Conservation (phyloP, 2,329 filamentous ascomycete genomes). For the Botrytis sinoallii region DNA sequence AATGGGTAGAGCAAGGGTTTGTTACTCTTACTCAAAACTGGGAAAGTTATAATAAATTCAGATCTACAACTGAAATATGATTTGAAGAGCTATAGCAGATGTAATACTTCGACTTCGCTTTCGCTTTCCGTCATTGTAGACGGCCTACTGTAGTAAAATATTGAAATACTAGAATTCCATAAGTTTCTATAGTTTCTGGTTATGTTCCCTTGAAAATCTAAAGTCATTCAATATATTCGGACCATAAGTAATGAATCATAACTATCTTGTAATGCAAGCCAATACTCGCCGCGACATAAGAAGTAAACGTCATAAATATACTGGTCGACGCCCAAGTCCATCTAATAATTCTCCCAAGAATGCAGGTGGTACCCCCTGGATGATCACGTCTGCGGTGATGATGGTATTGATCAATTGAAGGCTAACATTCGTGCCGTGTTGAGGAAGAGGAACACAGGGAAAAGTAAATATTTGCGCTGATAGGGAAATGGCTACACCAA, state of each 20-base stretch:
- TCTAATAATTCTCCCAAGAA: conserved; percentile 53
- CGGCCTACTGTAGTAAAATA: too few relatives aligned
- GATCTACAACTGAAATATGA: too few relatives aligned
- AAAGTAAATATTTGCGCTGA: conserved; percentile 20
- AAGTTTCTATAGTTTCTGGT: too few relatives aligned
- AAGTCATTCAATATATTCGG: conserved; percentile 30
- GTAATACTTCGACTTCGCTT: too few relatives aligned
- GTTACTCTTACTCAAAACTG: too few relatives aligned
- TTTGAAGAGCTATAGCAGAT: too few relatives aligned
- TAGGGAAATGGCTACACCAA: neutral
- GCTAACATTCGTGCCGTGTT: neutral
- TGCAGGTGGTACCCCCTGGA: conserved; percentile 55
- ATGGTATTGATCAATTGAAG: conserved; percentile 20
- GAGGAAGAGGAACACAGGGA: conserved; percentile 35
- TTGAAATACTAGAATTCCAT: too few relatives aligned
- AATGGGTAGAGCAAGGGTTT: too few relatives aligned
- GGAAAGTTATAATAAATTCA: too few relatives aligned
- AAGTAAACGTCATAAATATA: conserved; percentile 49
- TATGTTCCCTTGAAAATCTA: too few relatives aligned
- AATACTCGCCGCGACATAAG: conserved; percentile 51
- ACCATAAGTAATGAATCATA: conserved; percentile 51
- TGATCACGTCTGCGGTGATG: conserved; percentile 16
- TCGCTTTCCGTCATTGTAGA: too few relatives aligned
- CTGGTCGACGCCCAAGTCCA: conserved; percentile 48
- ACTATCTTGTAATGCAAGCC: conserved; percentile 48